These are phyloP conservation scores for Fraxinus nigra DNA, from an alignment of 305 asterid species.

Conservation along the genomic window DNA sequence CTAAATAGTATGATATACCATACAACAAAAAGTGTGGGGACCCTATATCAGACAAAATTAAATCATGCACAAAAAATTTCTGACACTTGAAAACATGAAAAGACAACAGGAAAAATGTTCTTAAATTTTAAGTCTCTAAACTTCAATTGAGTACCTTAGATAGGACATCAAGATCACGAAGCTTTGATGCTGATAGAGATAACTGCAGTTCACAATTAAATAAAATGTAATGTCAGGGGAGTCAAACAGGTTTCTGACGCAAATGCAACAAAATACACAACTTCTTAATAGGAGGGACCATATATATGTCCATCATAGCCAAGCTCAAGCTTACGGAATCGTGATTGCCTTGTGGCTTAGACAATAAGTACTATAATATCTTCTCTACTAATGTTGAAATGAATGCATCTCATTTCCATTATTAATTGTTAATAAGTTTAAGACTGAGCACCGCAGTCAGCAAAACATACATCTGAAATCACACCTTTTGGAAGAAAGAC, in stretches of 20 bases:
- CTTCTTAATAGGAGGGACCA: neutral
- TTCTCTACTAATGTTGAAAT: neutral
- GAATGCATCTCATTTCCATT: neutral
- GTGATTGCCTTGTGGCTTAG: neutral
- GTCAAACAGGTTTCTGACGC: conserved; percentile 14
- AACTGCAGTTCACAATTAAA: conserved; percentile 49
- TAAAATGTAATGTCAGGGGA: conserved; percentile 8
- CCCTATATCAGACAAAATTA: neutral
- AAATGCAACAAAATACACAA: conserved; percentile 4
- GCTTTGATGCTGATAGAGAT: conserved; percentile 74
- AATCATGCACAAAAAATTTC: neutral
- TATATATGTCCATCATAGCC: neutral
- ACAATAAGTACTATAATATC: neutral
- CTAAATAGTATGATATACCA: neutral
- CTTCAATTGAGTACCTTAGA: conserved; percentile 54
- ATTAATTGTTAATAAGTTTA: neutral
- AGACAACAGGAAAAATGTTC: conserved; percentile 2
- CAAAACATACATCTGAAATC: neutral
- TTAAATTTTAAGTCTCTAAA: neutral
- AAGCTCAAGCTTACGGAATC: neutral
- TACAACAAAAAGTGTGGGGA: neutral
- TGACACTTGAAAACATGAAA: conserved; percentile 17
- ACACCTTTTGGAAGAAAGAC: neutral
- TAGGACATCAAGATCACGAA: conserved; percentile 51
- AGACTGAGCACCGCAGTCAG: neutral